phyloP scores from a whole-genome alignment of 768 basidiomycete genomes.

The Xanthoconium stramineum region DNA sequence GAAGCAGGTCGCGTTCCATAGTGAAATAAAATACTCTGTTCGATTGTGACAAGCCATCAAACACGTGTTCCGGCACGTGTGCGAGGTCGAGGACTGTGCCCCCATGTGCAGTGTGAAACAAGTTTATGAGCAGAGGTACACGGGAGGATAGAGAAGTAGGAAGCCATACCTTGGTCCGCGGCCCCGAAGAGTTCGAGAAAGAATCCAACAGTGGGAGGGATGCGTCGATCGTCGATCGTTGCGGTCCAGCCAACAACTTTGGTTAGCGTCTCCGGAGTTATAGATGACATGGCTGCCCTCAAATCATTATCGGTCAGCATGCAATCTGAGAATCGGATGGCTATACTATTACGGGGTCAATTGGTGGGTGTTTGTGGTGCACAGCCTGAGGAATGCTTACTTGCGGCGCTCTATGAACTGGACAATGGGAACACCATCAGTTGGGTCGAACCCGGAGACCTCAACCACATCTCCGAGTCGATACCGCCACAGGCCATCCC shows the following conservation, averaged over 20 bases:
- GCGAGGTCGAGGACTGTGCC: too few relatives aligned
- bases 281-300: background rate
- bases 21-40: too few relatives aligned
- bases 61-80: too few relatives aligned
- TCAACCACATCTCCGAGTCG: slow-evolving; percentile 22
- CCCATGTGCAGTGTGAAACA: background rate
- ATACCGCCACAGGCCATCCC: slow-evolving; percentile 22
- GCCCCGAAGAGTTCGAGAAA: too few relatives aligned
- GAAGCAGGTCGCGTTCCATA: too few relatives aligned
- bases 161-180: background rate
- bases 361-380: background rate
- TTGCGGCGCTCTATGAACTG: slow-evolving; percentile 13
- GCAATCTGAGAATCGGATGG: slow-evolving; percentile 9
- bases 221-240: background rate
- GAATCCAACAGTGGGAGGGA: background rate
- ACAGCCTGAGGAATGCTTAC: slow-evolving; percentile 2
- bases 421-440: slow-evolving; percentile 18
- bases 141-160: background rate
- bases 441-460: slow-evolving; percentile 18
- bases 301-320: background rate
- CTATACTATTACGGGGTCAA: background rate
- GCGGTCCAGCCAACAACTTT: background rate
- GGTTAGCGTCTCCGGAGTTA: too few relatives aligned
- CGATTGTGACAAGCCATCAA: background rate
- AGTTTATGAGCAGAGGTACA: background rate